Evolutionary conservation across 2,329 filamentous ascomycete genomes (phyloP).

Genomic region (Aspergillus hortae): DNA sequence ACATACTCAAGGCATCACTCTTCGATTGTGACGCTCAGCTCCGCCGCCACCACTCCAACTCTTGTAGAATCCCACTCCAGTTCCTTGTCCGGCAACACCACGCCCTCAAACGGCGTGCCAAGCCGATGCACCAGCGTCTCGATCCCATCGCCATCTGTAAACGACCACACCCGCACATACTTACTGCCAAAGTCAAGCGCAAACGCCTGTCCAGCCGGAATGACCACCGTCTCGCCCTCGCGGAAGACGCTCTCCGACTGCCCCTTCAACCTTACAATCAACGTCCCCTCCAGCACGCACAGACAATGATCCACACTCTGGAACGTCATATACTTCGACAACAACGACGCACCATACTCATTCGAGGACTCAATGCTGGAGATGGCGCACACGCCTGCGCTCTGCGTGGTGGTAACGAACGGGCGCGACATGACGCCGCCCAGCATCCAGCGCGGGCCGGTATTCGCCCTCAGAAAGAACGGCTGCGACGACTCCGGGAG

Average conservation of each 20-base stretch:
- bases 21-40: conserved; percentile 17
- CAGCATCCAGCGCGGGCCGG: conserved; percentile 31
- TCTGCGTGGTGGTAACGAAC: conserved; percentile 48
- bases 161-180: conserved; percentile 48
- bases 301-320: conserved; percentile 51
- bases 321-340: conserved; percentile 43
- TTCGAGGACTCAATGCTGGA: conserved; percentile 47
- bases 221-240: conserved; percentile 49
- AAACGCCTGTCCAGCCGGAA: conserved; percentile 48
- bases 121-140: conserved; percentile 44
- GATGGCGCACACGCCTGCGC: conserved; percentile 50
- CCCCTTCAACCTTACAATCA: conserved; percentile 41
- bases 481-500: conserved; percentile 27
- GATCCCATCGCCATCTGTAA: conserved; percentile 50
- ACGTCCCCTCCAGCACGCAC: conserved; percentile 45
- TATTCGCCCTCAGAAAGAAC: conserved; percentile 53
- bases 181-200: conserved; percentile 43
- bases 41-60: conserved; percentile 16
- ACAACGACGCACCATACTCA: conserved; percentile 34
- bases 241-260: conserved; percentile 33
- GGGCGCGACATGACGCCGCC: conserved; percentile 39
- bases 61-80: conserved; percentile 21
- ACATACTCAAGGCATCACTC: neutral
- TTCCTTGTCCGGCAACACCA: conserved; percentile 39
- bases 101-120: conserved; percentile 31